phyloP scores from a whole-genome alignment of 192 early-diverging fungal genomes.

The Obelidium mucronatum region DNA sequence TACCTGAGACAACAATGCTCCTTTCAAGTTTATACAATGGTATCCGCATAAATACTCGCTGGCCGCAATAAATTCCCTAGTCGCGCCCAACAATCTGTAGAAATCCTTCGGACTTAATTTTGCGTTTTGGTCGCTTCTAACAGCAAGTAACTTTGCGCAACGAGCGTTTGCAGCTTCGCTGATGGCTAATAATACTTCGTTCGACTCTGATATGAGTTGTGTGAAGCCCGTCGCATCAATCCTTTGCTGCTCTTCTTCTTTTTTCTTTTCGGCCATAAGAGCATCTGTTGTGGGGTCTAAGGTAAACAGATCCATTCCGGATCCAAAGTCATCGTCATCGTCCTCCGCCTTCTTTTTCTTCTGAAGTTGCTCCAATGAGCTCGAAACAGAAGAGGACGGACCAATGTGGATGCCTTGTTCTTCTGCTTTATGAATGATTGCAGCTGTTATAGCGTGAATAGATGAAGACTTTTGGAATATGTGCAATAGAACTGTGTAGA shows the following conservation, averaged over 20 bases:
- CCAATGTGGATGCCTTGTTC: slow-evolving; percentile 54
- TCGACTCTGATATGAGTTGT: slow-evolving; percentile 72
- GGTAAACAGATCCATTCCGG: slow-evolving; percentile 15
- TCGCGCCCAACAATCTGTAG: slow-evolving; percentile 78
- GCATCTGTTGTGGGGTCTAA: not conserved
- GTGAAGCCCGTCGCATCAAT: slow-evolving; percentile 46
- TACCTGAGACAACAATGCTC: slow-evolving; percentile 84
- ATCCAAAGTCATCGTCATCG: slow-evolving; percentile 59
- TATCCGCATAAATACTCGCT: slow-evolving; percentile 82
- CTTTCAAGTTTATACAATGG: slow-evolving; percentile 90
- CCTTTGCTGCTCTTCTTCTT: slow-evolving; percentile 9
- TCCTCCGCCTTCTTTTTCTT: slow-evolving; percentile 39
- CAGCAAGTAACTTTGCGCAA: slow-evolving; percentile 85
- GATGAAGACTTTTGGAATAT: slow-evolving; percentile 74
- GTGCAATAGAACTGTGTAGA: slow-evolving; percentile 78
- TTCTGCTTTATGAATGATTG: slow-evolving; percentile 69
- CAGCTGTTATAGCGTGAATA: slow-evolving; percentile 74
- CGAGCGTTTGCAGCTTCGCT: slow-evolving; percentile 87
- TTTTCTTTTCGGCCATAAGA: not conserved
- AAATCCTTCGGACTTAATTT: slow-evolving; percentile 88
- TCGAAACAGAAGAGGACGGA: slow-evolving; percentile 6
- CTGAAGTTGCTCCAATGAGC: slow-evolving; percentile 24
- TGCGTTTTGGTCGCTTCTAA: slow-evolving; percentile 89
- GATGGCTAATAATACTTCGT: slow-evolving; percentile 78
- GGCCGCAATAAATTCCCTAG: slow-evolving; percentile 83